Evolutionary conservation across 768 basidiomycete species (phyloP).

Genomic region (Clavaria fumosa): DNA sequence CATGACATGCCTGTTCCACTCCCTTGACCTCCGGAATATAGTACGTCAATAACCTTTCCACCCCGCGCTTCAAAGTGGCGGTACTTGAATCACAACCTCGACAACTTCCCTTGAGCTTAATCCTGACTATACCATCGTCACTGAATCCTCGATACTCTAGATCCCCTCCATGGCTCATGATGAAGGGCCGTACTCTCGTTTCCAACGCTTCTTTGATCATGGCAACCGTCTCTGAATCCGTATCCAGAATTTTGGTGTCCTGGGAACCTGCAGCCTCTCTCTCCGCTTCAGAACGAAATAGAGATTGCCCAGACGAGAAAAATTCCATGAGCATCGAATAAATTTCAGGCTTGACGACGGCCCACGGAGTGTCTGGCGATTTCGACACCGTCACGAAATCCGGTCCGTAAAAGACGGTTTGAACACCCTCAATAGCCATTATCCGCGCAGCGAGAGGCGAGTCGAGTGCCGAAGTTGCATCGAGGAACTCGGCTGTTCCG

Average conservation of each 20-base stretch:
- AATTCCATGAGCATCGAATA: slow-evolving; percentile 95
- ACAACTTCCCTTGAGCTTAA: slow-evolving; percentile 95
- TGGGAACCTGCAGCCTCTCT: slow-evolving; percentile 73
- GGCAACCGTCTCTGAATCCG: slow-evolving; percentile 90
- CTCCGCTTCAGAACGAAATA: slow-evolving; percentile 78
- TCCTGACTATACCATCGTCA: slow-evolving; percentile 67
- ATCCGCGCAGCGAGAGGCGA: slow-evolving; percentile 92
- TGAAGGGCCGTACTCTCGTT: slow-evolving; percentile 87
- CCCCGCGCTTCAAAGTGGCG: slow-evolving; percentile 91
- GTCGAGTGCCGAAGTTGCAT: slow-evolving; percentile 68
- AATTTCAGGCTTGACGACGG: slow-evolving; percentile 89
- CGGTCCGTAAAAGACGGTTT: slow-evolving; percentile 84
- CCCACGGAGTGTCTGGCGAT: slow-evolving; percentile 72
- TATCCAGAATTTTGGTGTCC: slow-evolving; percentile 87
- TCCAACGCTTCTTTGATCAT: slow-evolving; percentile 98
- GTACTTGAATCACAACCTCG: slow-evolving; percentile 88
- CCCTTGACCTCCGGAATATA: slow-evolving; percentile 94
- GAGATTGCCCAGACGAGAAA: slow-evolving; percentile 78
- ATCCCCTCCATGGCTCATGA: slow-evolving; percentile 98
- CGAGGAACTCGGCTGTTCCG: slow-evolving; percentile 89
- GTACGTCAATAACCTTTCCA: slow-evolving; percentile 98
- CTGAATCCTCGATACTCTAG: slow-evolving; percentile 90
- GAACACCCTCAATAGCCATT: slow-evolving; percentile 89
- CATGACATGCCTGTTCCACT: slow-evolving; percentile 58
- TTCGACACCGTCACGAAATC: slow-evolving; percentile 98